Base-by-base conservation (phyloP, 2,329 filamentous ascomycete genomes). In the Penicillium capsulatum region DNA sequence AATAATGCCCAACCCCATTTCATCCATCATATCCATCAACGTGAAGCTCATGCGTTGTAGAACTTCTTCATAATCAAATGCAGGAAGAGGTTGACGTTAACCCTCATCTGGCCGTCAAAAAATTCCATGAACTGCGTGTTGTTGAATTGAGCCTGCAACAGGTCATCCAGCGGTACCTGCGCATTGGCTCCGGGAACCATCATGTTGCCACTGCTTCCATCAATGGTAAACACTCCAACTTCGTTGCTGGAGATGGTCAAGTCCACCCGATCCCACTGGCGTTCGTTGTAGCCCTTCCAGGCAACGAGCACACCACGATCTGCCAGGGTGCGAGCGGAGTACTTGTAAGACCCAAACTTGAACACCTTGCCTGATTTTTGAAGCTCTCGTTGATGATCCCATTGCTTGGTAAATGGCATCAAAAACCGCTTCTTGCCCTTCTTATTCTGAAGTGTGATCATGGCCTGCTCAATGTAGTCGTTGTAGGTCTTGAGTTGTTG, bases 41-140 rank as follows among this genome's bases (percentile, higher is more conserved):
- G 39, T 47, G 34, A 46, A 29, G 27, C 49, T 63, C 48, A 70
- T 53, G 71, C 69, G 51, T 73, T 73, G 57, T 98, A 98, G 67
- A 98, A 98, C 76, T 98, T 98, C 79, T 94, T 94, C 75, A 97
- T 97, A 54, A 98, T 79, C 66, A 97, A 74, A 75, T 98, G 92
- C 73, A 98, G 74, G 69, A 98, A 80, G 60, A 98, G 67, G 71
- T 98, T 98, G 59, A 98, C 92, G 66, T 97, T 97, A 59, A 98
- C 77, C 67, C 85, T 83, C 61, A 96, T 75, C 38, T 83, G 83
- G 37, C 83, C 84, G 63, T 94, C 88, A 59, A 98, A 98, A 45
- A 97, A 74, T 59, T 87, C 89, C 80, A 97, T 90, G 65, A 94
- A 95, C 68, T 96, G 89, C 57, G 89, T 86, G 53, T 92, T 89